A percentile compares a stretch with the other conserved stretches of the same genome.
Evolutionary conservation across 2,329 filamentous ascomycete species (phyloP).

Genomic region (Talaromyces amestolkiae): DNA sequence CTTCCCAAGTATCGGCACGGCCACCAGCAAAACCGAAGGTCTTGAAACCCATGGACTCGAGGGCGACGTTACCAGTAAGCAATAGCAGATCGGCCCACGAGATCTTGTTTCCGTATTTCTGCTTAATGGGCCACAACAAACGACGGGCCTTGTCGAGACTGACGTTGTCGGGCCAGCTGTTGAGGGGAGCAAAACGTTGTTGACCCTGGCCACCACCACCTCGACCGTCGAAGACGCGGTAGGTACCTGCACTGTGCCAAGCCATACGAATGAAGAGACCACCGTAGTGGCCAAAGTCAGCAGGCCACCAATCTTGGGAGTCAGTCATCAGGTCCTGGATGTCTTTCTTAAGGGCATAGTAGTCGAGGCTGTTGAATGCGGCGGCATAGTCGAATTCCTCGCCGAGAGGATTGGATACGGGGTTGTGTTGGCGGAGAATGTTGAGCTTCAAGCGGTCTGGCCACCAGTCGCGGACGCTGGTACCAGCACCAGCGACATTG

Average conservation of each 20-base stretch:
- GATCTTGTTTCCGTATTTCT: constrained; percentile 80
- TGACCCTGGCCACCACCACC: constrained; percentile 72
- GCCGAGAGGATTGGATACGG: constrained; percentile 61
- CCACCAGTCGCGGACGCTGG: constrained; percentile 71
- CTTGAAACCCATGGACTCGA: constrained; percentile 73
- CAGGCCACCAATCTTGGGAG: constrained; percentile 78
- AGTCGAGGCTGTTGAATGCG: constrained; percentile 71
- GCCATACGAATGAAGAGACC: constrained; percentile 78
- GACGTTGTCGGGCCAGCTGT: constrained; percentile 79
- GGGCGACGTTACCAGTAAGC: constrained; percentile 71
- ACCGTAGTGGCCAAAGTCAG: constrained; percentile 78
- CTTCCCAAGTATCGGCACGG: constrained; percentile 70
- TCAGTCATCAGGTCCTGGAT: constrained; percentile 69
- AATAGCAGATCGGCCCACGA: constrained; percentile 74
- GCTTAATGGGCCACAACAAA: constrained; percentile 77
- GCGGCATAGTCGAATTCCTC: constrained; percentile 69
- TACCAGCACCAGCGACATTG: constrained; percentile 59
- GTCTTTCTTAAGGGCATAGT: constrained; percentile 71
- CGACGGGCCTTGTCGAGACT: constrained; percentile 77
- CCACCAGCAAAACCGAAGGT: constrained; percentile 72
- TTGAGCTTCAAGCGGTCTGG: constrained; percentile 65
- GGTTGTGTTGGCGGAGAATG: constrained; percentile 70
- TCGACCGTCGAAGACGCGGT: constrained; percentile 71
- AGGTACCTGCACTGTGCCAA: constrained; percentile 78
- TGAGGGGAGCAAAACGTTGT: constrained; percentile 76